These are phyloP conservation scores for Chamaenerion angustifolium DNA, from an alignment of 345 rosid species.

Conservation along the genomic window DNA sequence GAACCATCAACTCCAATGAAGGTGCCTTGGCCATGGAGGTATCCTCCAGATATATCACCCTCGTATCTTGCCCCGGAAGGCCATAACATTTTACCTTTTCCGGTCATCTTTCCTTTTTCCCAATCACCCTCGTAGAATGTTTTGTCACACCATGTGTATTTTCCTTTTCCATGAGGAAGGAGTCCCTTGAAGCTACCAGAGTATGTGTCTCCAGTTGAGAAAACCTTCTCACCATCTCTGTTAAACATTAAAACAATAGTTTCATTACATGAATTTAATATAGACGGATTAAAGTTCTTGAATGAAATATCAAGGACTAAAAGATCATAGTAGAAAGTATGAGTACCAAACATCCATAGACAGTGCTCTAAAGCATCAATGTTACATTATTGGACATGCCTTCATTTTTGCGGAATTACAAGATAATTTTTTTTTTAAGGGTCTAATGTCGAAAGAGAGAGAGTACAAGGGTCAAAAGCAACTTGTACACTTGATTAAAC, in stretches of 20 bases:
- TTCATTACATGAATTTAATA: neutral
- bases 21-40: slow-evolving; percentile 74
- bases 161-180: slow-evolving; percentile 70
- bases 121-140: slow-evolving; percentile 74
- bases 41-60: slow-evolving; percentile 82
- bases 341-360: too few relatives aligned
- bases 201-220: slow-evolving; percentile 63
- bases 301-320: too few relatives aligned
- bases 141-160: slow-evolving; percentile 59
- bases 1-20: slow-evolving; percentile 46
- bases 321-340: too few relatives aligned
- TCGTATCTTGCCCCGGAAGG: slow-evolving; percentile 60
- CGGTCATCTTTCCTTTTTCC: slow-evolving; percentile 74
- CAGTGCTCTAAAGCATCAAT: too few relatives aligned
- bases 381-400: too few relatives aligned
- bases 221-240: slow-evolving; percentile 31
- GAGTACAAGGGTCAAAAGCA: too few relatives aligned
- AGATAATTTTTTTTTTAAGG: too few relatives aligned
- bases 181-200: slow-evolving; percentile 44
- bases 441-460: too few relatives aligned
- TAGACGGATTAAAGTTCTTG: too few relatives aligned
- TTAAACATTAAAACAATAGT: slow-evolving; percentile 2
- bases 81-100: slow-evolving; percentile 67
- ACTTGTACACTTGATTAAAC: too few relatives aligned
- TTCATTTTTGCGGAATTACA: too few relatives aligned